Evolutionary conservation across 2,329 filamentous ascomycete genomes (phyloP).

Genomic region (Trichoderma semiorbis): DNA sequence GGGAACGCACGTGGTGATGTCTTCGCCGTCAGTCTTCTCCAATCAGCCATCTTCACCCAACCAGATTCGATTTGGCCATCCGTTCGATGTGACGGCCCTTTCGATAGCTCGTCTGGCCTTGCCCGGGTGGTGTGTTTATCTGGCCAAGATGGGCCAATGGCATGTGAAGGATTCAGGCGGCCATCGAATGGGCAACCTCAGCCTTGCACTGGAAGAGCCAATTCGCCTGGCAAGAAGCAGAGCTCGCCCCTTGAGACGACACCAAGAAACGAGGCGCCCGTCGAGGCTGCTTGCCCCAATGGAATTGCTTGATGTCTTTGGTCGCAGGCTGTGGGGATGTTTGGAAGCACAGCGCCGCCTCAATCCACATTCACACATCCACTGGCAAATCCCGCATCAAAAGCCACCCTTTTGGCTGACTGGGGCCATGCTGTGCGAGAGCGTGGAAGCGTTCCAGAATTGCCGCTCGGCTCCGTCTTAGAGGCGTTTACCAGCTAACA

Average conservation of each 20-base stretch:
- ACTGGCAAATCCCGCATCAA: not conserved
- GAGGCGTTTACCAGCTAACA: conserved; percentile 6
- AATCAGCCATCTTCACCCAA: conserved; percentile 2
- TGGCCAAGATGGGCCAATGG: not conserved
- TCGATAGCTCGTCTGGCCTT: not conserved
- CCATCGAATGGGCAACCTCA: not conserved
- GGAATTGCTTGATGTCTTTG: not conserved
- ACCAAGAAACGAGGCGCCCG: not conserved
- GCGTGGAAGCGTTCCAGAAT: conserved; percentile 15
- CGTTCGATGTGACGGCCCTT: not conserved
- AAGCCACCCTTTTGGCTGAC: not conserved
- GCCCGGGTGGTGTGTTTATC: not conserved
- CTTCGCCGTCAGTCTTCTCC: not conserved
- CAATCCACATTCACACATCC: not conserved
- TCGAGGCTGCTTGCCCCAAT: not conserved
- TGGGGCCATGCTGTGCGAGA: not conserved
- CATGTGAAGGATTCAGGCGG: not conserved
- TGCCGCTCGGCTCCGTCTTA: not conserved
- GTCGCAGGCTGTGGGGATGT: not conserved
- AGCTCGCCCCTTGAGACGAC: not conserved
- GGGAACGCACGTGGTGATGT: conserved; percentile 16
- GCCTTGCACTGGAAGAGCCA: not conserved
- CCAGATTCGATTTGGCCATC: not conserved
- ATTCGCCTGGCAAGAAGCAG: not conserved
- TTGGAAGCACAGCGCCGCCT: not conserved